Percentiles rank a stretch among this genome's conserved stretches.
Conservation (phyloP, 2,329 filamentous ascomycete genomes). For the Cladosporium sp. region DNA sequence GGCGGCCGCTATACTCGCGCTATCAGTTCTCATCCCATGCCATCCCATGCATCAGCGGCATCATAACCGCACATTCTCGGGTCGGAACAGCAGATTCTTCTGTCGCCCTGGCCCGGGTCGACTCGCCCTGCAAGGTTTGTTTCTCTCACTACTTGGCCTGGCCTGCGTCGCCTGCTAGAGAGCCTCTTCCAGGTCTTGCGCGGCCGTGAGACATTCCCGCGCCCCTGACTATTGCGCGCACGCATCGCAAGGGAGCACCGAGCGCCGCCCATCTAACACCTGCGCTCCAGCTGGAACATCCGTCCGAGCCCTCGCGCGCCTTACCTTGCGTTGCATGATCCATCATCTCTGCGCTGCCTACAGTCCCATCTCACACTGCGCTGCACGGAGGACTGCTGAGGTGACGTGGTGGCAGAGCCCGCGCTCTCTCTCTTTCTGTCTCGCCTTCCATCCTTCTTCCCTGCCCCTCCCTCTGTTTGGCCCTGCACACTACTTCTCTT, state of each 20-base stretch:
- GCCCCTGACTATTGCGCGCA: background rate
- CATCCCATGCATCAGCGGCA: background rate
- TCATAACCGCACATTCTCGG: background rate
- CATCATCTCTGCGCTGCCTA: background rate
- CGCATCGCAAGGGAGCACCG: conserved; percentile 6
- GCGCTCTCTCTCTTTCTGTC: background rate
- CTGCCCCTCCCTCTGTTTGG: conserved; percentile 9
- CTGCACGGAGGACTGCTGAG: background rate
- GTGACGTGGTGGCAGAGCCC: background rate
- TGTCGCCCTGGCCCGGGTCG: background rate
- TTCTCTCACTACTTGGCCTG: background rate
- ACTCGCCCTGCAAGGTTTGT: background rate
- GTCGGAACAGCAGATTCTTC: background rate
- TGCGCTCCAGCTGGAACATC: conserved; percentile 6
- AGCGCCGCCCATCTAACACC: conserved; percentile 12
- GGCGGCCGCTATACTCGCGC: background rate
- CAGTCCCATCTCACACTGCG: background rate
- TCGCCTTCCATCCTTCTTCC: conserved; percentile 7
- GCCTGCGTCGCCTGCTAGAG: background rate
- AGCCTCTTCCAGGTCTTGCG: background rate
- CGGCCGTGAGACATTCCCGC: conserved; percentile 7
- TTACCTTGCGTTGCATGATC: background rate
- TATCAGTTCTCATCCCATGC: background rate
- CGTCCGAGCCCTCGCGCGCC: conserved; percentile 5
- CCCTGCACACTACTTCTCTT: background rate